Conservation (phyloP, 805 yeast genomes). For the Cyberlindnera veronae region DNA sequence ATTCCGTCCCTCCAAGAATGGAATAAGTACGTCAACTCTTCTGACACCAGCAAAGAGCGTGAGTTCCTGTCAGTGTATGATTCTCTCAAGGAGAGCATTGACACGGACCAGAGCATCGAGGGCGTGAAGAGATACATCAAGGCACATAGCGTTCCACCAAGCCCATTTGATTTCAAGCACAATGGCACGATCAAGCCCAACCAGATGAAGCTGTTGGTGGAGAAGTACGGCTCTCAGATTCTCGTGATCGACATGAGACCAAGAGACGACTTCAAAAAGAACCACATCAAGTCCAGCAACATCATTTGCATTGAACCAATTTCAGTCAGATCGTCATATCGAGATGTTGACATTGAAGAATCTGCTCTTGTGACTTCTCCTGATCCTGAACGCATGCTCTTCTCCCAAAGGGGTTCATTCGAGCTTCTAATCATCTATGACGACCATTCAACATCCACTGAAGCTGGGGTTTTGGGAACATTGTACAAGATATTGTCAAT, state of each 20-base stretch:
- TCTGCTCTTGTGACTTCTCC: slow-evolving; percentile 56
- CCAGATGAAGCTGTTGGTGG: slow-evolving; percentile 13
- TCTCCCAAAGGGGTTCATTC: slow-evolving; percentile 49
- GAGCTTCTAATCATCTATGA: slow-evolving; percentile 61
- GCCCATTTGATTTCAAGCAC: slow-evolving; percentile 14
- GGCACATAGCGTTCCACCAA: slow-evolving; percentile 5
- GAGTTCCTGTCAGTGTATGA: slow-evolving; percentile 3
- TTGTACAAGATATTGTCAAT: slow-evolving; percentile 31
- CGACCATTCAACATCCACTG: slow-evolving; percentile 3
- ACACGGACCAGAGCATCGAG: slow-evolving; percentile 7
- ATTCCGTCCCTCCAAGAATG: slow-evolving; percentile 11
- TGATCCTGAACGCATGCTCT: slow-evolving; percentile 48
- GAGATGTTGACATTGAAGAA: slow-evolving; percentile 65
- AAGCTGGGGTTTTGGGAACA: slow-evolving; percentile 6
- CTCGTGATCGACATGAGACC: slow-evolving; percentile 74
- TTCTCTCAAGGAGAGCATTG: not conserved
- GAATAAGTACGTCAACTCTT: not conserved
- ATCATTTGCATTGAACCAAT: slow-evolving; percentile 77
- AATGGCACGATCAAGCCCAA: slow-evolving; percentile 15
- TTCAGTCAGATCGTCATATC: slow-evolving; percentile 44
- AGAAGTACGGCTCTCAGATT: slow-evolving; percentile 26
- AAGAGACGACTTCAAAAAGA: slow-evolving; percentile 51
- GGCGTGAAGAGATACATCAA: slow-evolving; percentile 6
- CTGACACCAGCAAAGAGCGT: slow-evolving; percentile 1
- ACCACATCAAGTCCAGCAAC: slow-evolving; percentile 59